Percentiles rank a stretch among this genome's conserved stretches.
These are phyloP conservation scores for Eragrostis curvula DNA, from an alignment of 176 grass and related monocot species.

Conservation along the genomic window DNA sequence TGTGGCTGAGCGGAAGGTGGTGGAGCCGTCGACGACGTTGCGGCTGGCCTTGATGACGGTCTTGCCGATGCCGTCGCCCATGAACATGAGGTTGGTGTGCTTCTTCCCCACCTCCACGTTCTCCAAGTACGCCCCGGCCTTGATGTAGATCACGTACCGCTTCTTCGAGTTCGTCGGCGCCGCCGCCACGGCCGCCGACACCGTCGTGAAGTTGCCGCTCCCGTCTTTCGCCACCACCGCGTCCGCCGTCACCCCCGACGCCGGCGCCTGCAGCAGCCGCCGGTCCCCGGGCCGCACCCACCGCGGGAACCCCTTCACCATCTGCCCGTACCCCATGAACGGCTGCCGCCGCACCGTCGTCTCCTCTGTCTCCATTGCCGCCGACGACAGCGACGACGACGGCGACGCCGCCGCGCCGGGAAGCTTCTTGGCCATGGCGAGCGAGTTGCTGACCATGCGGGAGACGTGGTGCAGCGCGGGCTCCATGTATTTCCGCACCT, in stretches of 20 bases:
- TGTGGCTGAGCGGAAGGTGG: conserved; percentile 90
- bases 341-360: conserved; percentile 34
- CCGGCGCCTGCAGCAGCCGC: conserved; percentile 63
- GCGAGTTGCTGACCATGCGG: conserved; percentile 79
- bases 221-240: conserved; percentile 73
- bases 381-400: background rate
- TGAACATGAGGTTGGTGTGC: conserved; percentile 76
- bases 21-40: conserved; percentile 84
- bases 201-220: conserved; percentile 67
- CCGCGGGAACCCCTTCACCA: conserved; percentile 60
- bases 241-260: conserved; percentile 38
- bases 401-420: conserved; percentile 29
- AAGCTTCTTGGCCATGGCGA: conserved; percentile 82
- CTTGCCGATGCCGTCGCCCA: conserved; percentile 91
- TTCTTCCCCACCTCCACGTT: conserved; percentile 84
- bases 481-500: conserved; percentile 55
- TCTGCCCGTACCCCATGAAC: conserved; percentile 68
- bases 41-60: conserved; percentile 91
- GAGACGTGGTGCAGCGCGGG: conserved; percentile 45
- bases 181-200: conserved; percentile 71
- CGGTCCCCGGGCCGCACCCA: conserved; percentile 67
- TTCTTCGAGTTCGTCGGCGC: conserved; percentile 55
- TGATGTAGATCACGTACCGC: conserved; percentile 86
- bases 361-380: background rate
- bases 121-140: conserved; percentile 87